Evolutionary conservation across 2,329 filamentous ascomycete genomes (phyloP), one percentile per base, ranked within the genome.

Genomic region (Penicillium expansum): DNA sequence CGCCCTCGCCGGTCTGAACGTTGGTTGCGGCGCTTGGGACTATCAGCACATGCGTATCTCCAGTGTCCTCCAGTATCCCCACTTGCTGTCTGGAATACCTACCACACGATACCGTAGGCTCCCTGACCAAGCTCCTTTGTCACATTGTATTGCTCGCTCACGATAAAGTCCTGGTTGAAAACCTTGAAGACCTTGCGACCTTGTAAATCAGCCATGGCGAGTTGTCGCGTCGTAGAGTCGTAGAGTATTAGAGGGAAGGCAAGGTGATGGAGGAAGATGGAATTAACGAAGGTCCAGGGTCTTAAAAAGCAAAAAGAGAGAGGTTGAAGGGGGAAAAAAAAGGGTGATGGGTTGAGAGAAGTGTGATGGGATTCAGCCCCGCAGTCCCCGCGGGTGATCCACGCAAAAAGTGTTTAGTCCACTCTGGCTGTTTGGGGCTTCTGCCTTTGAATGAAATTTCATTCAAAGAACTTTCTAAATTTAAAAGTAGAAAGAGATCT

Each of bases 61-160:
- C 43, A 13, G 14, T 44, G 10, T 38, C 22, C n/a, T 22, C 41
- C 41, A 27, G 39, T 16, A 14, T 24, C 16, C 22, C 27, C 32
- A 4, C 20, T 32, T 35, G 45, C n/a, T 9, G 16, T 35, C 33
- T 16, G 18, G 13, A 24, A 24, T 22, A 62, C 84, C 60, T 84
- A 96, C 92, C 94, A 99, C 73, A 99, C 94, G 71, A 99, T 97
- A 74, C 94, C 94, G 74, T 99, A 99, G 71, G 94, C 94, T 72
- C 94, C 94, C 77, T 99, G 94, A 44, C 94, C 94, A 54, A 99
- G 83, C 82, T 99, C 94, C 83, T 99, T 99, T 65, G 93, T 97
- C 64, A 99, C 94, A 64, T 90, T 96, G 80, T 99, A 99, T 70
- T 93, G 88, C 78, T 97, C 93, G 75, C 97, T 94, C 71, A 97